Evolutionary conservation across 129 eudicot species (phyloP), one percentile per base, ranked within the genome.

Genomic region (Tanacetum coccineum): DNA sequence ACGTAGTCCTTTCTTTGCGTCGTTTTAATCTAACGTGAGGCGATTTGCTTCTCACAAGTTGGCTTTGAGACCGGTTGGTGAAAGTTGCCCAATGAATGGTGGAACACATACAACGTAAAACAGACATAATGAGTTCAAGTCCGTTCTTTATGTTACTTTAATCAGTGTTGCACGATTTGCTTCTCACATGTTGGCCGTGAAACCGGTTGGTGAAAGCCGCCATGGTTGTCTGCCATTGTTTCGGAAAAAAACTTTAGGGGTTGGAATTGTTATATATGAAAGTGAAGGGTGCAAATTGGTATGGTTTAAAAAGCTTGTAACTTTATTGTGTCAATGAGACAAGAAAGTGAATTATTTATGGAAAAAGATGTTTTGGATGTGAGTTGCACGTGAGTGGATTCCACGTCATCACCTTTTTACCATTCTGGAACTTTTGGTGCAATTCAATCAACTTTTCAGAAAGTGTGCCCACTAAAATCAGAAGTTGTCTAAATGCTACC

Each of bases 361-460:
- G 32, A 68, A 67, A 72, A 71, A 68, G 68, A 30, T 28, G 74
- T 62, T 72, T 78, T 67, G 70, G 82, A 73, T 51, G 68, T 66
- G 78, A 71, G 64, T 49, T 42, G 78, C 77, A 78, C 73, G 78
- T 59, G 69, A 71, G 75, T 73, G 71, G 82, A 42, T 13, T 70
- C 20, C 78, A 72, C 59, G 59, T 59, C 75, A 66, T 13, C 53
- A 66, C 55, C 21, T 8, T 26, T 64, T 78, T 57, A 59, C 46
- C 21, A 6, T 18, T 3, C 18, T 67, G 69, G 64, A 69, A 51
- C 54, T 72, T 78, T 73, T 66, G 74, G 68, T 57, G 22, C 59
- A 66, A 67, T 67, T 69, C 75, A 68, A 68, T 67, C 65, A 51
- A 49, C 79, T 78, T 72, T 72, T 72, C 60, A 71, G 45, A 62